A percentile compares a stretch with the other conserved stretches of the same genome.
Conservation (phyloP, 2,329 filamentous ascomycete genomes). For the Penicillium sp. region DNA sequence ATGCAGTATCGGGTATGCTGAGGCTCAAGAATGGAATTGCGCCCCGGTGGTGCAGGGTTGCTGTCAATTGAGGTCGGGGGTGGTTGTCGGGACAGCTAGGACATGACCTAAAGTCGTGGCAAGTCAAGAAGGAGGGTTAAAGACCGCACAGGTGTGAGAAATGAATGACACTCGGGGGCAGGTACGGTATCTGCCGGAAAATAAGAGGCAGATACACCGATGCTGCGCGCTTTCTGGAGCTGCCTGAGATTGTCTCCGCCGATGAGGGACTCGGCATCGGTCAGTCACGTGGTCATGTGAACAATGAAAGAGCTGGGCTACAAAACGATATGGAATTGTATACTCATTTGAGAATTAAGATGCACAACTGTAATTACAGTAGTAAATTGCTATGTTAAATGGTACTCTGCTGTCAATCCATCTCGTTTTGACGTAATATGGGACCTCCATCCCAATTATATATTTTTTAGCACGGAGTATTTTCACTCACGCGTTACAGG, state of each 20-base stretch:
- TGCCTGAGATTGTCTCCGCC: slow-evolving; percentile 9
- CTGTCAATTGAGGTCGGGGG: slow-evolving; percentile 1
- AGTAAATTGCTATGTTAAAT: not conserved
- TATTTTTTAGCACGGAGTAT: not conserved
- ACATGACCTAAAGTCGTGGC: slow-evolving; percentile 10
- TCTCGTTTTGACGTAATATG: no score
- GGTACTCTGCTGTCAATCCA: not conserved
- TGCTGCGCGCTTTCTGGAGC: slow-evolving; percentile 10
- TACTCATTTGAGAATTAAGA: not conserved
- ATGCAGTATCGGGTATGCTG: not conserved
- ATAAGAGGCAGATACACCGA: slow-evolving; percentile 7
- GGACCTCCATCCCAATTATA: not conserved
- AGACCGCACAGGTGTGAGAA: not conserved
- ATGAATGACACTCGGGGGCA: not conserved
- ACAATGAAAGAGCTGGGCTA: not conserved
- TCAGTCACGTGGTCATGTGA: not conserved
- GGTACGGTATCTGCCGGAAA: not conserved
- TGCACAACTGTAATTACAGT: no score
- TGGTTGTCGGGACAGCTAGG: slow-evolving; percentile 2
- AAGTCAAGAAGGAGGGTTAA: not conserved
- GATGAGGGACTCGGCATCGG: not conserved
- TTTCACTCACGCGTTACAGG: no score
- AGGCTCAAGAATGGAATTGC: not conserved
- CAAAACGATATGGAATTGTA: not conserved
- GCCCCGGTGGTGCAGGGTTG: not conserved